These are phyloP conservation scores for Fusarium pilosicola DNA, from an alignment of 2,329 filamentous ascomycete genomes.

Conservation along the genomic window DNA sequence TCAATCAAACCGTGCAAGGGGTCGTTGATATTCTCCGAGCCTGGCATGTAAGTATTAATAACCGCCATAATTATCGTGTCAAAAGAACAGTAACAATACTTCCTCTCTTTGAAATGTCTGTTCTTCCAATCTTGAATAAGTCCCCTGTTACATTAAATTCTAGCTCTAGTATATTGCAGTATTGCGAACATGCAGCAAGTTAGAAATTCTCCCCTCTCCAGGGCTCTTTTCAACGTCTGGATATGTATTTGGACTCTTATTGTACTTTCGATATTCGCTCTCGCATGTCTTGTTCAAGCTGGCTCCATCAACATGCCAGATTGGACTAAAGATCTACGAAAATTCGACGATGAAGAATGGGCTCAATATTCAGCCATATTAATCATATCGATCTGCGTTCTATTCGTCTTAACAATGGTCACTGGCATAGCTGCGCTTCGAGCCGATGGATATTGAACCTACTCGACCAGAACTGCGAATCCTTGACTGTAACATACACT, in stretches of 20 bases:
- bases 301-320: conserved; percentile 7
- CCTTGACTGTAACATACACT: too few relatives aligned
- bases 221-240: conserved; percentile 1
- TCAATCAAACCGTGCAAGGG: neutral
- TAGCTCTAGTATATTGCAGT: neutral
- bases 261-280: conserved; percentile 7
- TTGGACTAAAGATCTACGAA: conserved; percentile 26
- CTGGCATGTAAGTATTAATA: neutral
- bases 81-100: neutral
- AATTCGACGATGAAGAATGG: conserved; percentile 17
- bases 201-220: neutral
- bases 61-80: neutral
- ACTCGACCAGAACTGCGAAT: neutral
- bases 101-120: neutral
- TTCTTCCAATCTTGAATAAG: too few relatives aligned
- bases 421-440: conserved; percentile 4
- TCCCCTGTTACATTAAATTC: too few relatives aligned
- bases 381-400: neutral
- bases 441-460: neutral
- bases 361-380: conserved; percentile 10
- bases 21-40: conserved; percentile 5
- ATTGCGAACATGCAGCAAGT: neutral
- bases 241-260: conserved; percentile 1
- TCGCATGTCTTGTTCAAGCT: conserved; percentile 7
- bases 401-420: neutral